These are phyloP conservation scores for Trichoderma aggressivum DNA, from an alignment of 2,329 filamentous ascomycete species.

Conservation along the genomic window DNA sequence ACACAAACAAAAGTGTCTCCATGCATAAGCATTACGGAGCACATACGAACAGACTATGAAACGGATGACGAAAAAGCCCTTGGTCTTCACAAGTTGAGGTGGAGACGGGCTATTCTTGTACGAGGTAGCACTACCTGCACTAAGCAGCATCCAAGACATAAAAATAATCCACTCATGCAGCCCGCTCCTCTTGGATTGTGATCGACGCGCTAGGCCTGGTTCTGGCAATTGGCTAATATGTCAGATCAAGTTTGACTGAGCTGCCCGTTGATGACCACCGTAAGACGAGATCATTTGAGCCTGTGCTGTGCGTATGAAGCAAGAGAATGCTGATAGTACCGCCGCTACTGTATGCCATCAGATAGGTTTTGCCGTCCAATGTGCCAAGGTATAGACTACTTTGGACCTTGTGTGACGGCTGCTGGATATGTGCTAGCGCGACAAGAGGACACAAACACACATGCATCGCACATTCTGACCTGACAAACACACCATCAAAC, in stretches of 20 bases:
- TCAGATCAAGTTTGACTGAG: slow-evolving; percentile 2
- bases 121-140: neutral
- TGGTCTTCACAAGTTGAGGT: neutral
- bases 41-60: slow-evolving; percentile 11
- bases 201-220: slow-evolving; percentile 16
- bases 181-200: slow-evolving; percentile 16
- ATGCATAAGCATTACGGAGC: slow-evolving; percentile 16
- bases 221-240: slow-evolving; percentile 6
- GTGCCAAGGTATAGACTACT: neutral
- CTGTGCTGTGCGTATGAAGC: neutral
- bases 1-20: slow-evolving; percentile 2
- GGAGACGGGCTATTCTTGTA: slow-evolving; percentile 3
- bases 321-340: neutral
- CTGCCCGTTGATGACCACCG: slow-evolving; percentile 4
- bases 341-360: no score
- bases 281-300: neutral
- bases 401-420: neutral
- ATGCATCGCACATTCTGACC: neutral
- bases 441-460: neutral
- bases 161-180: slow-evolving; percentile 17
- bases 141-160: neutral
- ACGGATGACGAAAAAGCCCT: slow-evolving; percentile 13
- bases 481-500: slow-evolving; percentile 17
- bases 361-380: neutral
- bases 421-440: neutral